A percentile compares a stretch with the other conserved stretches of the same genome.
These are phyloP conservation scores for Tetraselmis striata DNA, from an alignment of 139 green algal genomes.

Conservation along the genomic window DNA sequence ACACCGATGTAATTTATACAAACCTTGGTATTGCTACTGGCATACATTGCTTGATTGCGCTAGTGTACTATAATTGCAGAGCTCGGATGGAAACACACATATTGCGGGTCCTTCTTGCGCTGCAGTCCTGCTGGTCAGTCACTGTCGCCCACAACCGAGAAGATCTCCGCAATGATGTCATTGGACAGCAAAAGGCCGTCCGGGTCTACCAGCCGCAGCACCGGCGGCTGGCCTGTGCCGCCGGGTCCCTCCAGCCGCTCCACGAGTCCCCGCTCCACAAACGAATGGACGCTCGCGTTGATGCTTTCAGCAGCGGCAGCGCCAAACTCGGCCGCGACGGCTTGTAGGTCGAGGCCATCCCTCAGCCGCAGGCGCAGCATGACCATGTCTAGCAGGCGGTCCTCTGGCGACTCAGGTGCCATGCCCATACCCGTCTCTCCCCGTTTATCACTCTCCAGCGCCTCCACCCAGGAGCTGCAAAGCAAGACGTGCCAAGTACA, in stretches of 20 bases:
- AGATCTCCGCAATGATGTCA: slow-evolving; percentile 76
- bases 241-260: not conserved
- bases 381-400: slow-evolving; percentile 68
- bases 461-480: not conserved
- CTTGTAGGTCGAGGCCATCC: slow-evolving; percentile 62
- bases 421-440: not conserved
- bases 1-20: too few relatives aligned
- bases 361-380: slow-evolving; percentile 76
- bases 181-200: slow-evolving; percentile 81
- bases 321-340: slow-evolving; percentile 38
- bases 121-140: too few relatives aligned
- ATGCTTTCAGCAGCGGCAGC: slow-evolving; percentile 4
- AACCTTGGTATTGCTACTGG: too few relatives aligned
- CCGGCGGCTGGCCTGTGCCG: not conserved
- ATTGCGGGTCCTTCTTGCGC: too few relatives aligned
- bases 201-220: slow-evolving; percentile 64
- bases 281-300: slow-evolving; percentile 21
- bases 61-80: too few relatives aligned
- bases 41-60: too few relatives aligned
- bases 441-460: not conserved
- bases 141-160: slow-evolving; percentile 48
- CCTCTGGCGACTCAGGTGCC: slow-evolving; percentile 24
- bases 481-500: not conserved
- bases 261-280: slow-evolving; percentile 28
- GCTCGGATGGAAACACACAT: too few relatives aligned